phyloP scores from a whole-genome alignment of 108 stramenopile genomes.

The Pseudonitzschia delicatissima region DNA sequence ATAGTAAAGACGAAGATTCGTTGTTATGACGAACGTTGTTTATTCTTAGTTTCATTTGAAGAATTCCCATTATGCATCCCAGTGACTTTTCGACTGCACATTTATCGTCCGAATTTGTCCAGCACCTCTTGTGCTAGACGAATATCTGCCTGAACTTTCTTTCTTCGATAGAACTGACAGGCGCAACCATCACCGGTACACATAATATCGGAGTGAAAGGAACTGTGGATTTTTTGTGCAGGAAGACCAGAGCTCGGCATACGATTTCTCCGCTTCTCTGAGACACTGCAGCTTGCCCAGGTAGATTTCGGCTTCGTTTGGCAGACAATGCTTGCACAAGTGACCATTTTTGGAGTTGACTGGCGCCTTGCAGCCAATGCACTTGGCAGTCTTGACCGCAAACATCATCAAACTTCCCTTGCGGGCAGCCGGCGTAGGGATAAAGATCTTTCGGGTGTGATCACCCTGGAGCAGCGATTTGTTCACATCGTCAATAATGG shows the following conservation, averaged over 20 bases:
- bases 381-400: slow-evolving; percentile 92
- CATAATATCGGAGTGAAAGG: slow-evolving; percentile 95
- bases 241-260: slow-evolving; percentile 90
- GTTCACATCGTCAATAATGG: slow-evolving; percentile 93
- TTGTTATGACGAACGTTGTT: too few relatives aligned
- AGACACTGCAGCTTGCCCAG: slow-evolving; percentile 81
- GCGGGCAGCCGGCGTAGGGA: slow-evolving; percentile 90
- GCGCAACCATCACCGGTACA: slow-evolving; percentile 98
- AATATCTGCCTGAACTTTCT: slow-evolving; percentile 97
- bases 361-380: slow-evolving; percentile 94
- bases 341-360: slow-evolving; percentile 83
- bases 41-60: too few relatives aligned
- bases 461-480: slow-evolving; percentile 91
- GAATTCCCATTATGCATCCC: too few relatives aligned
- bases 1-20: too few relatives aligned
- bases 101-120: slow-evolving; percentile 88
- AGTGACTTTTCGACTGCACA: neutral
- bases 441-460: slow-evolving; percentile 96
- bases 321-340: slow-evolving; percentile 89
- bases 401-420: slow-evolving; percentile 98
- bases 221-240: slow-evolving; percentile 97
- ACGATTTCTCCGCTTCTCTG: slow-evolving; percentile 83
- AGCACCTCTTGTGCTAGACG: slow-evolving; percentile 85
- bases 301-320: slow-evolving; percentile 90
- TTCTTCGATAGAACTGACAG: slow-evolving; percentile 97